A percentile compares a stretch with the other conserved stretches of the same genome.
These are phyloP conservation scores for Aegilops speltoides DNA, from an alignment of 176 grass and related monocot species.

Conservation along the genomic window DNA sequence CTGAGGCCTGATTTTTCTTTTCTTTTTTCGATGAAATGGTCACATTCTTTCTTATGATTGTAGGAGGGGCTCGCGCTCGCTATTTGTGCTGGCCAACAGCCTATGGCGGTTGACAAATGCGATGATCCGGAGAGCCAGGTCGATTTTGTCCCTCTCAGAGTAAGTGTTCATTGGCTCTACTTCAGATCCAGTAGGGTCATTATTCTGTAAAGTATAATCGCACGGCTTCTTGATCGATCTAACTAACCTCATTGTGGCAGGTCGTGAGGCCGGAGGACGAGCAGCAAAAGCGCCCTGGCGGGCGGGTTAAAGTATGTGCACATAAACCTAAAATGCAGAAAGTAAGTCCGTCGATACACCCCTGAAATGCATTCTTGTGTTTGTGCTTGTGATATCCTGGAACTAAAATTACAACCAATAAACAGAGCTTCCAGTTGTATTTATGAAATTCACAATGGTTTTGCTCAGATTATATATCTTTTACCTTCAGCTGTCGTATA, in stretches of 20 bases:
- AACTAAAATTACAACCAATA: too few species aligned
- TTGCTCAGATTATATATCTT: neutral
- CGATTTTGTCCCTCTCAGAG: neutral
- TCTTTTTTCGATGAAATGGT: neutral
- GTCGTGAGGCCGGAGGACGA: neutral
- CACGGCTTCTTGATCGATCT: neutral
- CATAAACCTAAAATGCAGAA: neutral
- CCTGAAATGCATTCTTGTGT: too few species aligned
- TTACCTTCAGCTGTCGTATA: neutral
- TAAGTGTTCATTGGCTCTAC: neutral
- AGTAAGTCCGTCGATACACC: neutral
- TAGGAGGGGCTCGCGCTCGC: neutral
- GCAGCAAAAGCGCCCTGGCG: neutral
- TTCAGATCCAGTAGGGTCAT: too few species aligned
- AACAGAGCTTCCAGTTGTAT: too few species aligned
- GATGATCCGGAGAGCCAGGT: neutral
- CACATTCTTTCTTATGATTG: neutral
- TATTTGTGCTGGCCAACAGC: neutral
- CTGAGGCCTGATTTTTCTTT: too few species aligned
- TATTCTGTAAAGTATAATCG: neutral
- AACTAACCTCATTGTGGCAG: neutral
- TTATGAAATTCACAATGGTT: neutral
- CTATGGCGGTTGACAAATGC: neutral
- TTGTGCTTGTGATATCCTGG: too few species aligned
- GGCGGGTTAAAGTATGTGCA: neutral